Percentiles rank a stretch among this genome's conserved stretches.
These are phyloP conservation scores for Alternaria sp. DNA, from an alignment of 2,329 filamentous ascomycete genomes.

Conservation along the genomic window DNA sequence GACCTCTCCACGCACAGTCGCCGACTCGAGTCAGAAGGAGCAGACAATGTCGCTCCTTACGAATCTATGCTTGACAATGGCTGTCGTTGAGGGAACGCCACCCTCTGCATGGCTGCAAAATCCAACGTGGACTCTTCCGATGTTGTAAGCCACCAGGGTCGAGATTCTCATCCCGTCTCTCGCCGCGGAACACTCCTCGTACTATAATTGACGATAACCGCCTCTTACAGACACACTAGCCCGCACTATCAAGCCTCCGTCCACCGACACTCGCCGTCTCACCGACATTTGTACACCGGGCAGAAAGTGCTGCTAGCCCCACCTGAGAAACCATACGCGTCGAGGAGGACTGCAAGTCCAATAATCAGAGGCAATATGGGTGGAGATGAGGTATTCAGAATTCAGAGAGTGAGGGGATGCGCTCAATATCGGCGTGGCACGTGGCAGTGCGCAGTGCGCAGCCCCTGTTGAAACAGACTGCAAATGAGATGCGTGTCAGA, in stretches of 20 bases:
- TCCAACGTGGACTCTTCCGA: conserved; percentile 19
- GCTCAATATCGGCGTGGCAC: conserved; percentile 33
- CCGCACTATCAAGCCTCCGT: conserved; percentile 21
- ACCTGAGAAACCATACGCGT: conserved; percentile 20
- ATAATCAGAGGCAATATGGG: conserved; percentile 38
- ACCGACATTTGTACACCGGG: conserved; percentile 47
- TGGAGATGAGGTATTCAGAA: conserved; percentile 28
- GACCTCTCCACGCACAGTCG: too few relatives aligned
- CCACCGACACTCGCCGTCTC: conserved; percentile 23
- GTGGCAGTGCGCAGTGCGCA: conserved; percentile 24
- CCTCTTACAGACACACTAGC: conserved; percentile 23
- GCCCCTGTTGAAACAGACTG: conserved; percentile 38
- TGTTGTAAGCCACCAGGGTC: conserved; percentile 22
- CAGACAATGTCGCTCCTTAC: conserved; percentile 14
- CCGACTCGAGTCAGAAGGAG: too few relatives aligned
- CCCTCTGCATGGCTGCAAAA: conserved; percentile 25
- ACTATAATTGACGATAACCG: conserved; percentile 28
- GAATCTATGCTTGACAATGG: conserved; percentile 5
- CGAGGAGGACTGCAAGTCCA: conserved; percentile 15
- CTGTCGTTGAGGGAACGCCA: conserved; percentile 18
- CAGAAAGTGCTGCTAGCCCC: conserved; percentile 28
- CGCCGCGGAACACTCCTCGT: conserved; percentile 18
- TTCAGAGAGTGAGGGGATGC: conserved; percentile 21
- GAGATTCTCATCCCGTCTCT: conserved; percentile 26
- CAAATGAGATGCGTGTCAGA: conserved; percentile 31